Evolutionary conservation across 192 early-diverging fungal genomes (phyloP), one percentile per base, ranked within the genome.

Genomic region (Gamsiella multidivaricata): DNA sequence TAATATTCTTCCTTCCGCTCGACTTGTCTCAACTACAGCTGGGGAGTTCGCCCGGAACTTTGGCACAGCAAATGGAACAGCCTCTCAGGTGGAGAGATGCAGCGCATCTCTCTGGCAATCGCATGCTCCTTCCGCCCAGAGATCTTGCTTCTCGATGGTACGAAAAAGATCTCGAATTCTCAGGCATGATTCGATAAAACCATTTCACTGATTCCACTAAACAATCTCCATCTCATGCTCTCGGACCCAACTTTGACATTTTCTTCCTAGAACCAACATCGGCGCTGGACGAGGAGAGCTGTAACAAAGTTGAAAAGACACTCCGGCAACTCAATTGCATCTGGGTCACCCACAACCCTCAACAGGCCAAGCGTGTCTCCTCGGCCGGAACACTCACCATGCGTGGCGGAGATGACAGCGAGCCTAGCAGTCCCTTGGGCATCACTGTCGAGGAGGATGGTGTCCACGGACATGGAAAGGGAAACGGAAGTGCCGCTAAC

Each of bases 51-150:
- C 3, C 72, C 83, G 9, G 89, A 90, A 14, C 65, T 86, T 33
- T 96, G 94, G 92, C 79, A 89, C 26, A 89, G 91, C 65, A 83
- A 88, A 39, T 96, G 92, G 91, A 84, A 83, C 25, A 89, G 85
- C 20, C 75, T 96, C 15, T 94, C 93, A 17, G 95, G 95, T 31
- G 95, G 95, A 47, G 94, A 96, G 80, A 88, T 88, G 63, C 95
- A 96, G 65, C 88, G 95, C 17, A 86, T 91, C 57, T 83, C 90
- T 0, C 70, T 96, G 25, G 95, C 95, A 0, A 91, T 96, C 56
- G 94, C 91, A 18, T 71, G 94, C 20, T 85, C 94, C 14, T 85
- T 89, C 54, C 86, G 89, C 10, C 93, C 95, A 5, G 83, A 91
- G 20, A 81, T 95, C 29, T 65, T 96, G 60, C 75, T 96, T 25